phyloP scores from a whole-genome alignment of 495 filamentous ascomycete genomes.

The Daldinia concentrica region DNA sequence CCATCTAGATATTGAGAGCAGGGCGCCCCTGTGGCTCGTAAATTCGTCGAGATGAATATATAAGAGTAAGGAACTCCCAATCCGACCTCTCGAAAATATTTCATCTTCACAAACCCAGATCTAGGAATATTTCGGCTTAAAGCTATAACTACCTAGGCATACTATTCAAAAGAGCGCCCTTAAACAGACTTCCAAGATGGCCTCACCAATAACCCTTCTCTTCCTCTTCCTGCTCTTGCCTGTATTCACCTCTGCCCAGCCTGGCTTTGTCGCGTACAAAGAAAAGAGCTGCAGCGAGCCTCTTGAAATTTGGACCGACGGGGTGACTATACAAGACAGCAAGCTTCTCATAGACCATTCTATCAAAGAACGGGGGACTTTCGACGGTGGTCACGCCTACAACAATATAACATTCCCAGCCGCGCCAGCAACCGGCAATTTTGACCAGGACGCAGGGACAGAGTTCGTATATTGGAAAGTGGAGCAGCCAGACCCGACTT shows the following conservation, averaged over 20 bases:
- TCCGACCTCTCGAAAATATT: neutral
- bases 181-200: constrained; percentile 6
- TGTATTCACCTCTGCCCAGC: constrained; percentile 6
- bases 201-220: neutral
- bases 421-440: constrained; percentile 14
- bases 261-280: constrained; percentile 18
- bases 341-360: constrained; percentile 21
- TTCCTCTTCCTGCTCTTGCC: constrained; percentile 22
- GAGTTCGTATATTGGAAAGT: constrained; percentile 34
- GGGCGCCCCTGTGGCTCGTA: neutral
- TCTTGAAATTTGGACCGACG: constrained; percentile 29
- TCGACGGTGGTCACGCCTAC: constrained; percentile 25
- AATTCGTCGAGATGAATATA: constrained; percentile 12
- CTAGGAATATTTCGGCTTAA: neutral
- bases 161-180: neutral
- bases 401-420: constrained; percentile 37
- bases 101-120: constrained; percentile 7
- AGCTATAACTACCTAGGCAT: neutral
- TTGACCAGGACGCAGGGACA: constrained; percentile 6
- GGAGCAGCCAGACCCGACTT: constrained; percentile 25
- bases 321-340: constrained; percentile 3
- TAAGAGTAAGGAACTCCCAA: constrained; percentile 12
- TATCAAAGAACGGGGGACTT: constrained; percentile 17
- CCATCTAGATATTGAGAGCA: neutral
- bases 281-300: constrained; percentile 20